Percentiles rank a stretch among this genome's conserved stretches.
phyloP scores from a whole-genome alignment of 768 basidiomycete genomes.

The Tephrocybe sp. region DNA sequence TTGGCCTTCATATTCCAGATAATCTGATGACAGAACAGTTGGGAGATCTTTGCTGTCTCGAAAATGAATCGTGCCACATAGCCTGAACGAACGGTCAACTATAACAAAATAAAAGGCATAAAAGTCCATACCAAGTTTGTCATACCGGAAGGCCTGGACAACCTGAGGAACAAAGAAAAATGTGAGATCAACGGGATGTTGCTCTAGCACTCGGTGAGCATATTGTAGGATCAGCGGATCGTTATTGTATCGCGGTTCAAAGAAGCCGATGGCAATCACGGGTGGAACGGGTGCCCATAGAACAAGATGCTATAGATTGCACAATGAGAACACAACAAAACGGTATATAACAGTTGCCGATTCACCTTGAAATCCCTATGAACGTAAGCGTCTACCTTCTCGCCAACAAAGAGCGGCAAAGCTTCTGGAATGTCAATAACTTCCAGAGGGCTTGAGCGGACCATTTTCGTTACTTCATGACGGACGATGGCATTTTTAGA shows the following conservation, averaged over 20 bases:
- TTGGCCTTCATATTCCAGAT: conserved; percentile 99
- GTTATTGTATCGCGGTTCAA: conserved; percentile 79
- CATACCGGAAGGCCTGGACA: conserved; percentile 91
- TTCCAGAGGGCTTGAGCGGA: conserved; percentile 67
- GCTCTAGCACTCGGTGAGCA: conserved; percentile 90
- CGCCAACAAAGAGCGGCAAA: conserved; percentile 74
- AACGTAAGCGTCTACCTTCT: conserved; percentile 53
- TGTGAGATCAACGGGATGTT: conserved; percentile 90
- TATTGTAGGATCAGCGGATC: conserved; percentile 92
- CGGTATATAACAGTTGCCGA: too few species aligned
- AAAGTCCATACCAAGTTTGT: conserved; percentile 66
- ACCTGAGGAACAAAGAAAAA: conserved; percentile 99
- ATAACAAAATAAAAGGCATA: neutral
- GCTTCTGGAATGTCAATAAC: conserved; percentile 81
- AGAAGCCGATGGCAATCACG: conserved; percentile 75
- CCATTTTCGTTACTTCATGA: conserved; percentile 71
- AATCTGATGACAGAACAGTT: conserved; percentile 98
- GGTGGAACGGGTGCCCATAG: conserved; percentile 90
- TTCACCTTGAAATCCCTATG: conserved; percentile 73
- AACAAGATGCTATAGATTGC: conserved; percentile 63
- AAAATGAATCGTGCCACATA: conserved; percentile 95
- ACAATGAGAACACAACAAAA: neutral
- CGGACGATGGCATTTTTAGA: conserved; percentile 69
- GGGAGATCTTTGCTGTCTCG: conserved; percentile 95
- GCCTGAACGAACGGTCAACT: conserved; percentile 41